Percentiles rank a stretch among this genome's conserved stretches.
Evolutionary conservation across 306 rosid genomes (phyloP).

Genomic region (Nissolia schottii): DNA sequence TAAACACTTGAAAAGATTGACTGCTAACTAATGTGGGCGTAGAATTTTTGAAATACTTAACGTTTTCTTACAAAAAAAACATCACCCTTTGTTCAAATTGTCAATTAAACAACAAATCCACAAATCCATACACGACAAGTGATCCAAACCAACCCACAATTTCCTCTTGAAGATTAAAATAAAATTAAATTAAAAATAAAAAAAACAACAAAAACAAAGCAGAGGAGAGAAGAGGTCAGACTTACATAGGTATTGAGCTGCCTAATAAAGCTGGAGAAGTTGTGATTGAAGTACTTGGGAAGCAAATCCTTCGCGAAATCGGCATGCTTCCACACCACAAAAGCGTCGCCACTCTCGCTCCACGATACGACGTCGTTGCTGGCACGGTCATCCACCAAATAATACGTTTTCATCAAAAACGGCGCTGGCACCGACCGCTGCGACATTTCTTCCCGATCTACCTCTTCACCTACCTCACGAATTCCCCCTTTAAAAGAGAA

Average conservation of each 20-base stretch:
- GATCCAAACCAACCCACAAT: neutral
- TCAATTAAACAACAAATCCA: neutral
- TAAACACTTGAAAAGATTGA: too few species aligned
- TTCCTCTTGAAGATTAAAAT: too few species aligned
- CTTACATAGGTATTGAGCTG: constrained; percentile 95
- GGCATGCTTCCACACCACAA: constrained; percentile 78
- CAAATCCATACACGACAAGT: neutral
- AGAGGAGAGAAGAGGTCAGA: neutral
- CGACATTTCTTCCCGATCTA: constrained; percentile 51
- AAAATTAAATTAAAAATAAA: too few species aligned
- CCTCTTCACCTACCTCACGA: constrained; percentile 39
- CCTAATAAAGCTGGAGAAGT: constrained; percentile 96
- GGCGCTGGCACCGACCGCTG: constrained; percentile 74
- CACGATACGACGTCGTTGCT: constrained; percentile 74
- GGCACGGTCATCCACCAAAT: constrained; percentile 59
- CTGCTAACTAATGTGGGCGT: too few species aligned
- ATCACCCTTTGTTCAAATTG: too few species aligned
- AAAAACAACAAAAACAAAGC: too few species aligned
- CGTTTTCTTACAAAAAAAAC: too few species aligned
- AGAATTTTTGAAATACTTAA: too few species aligned
- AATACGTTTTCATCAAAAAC: constrained; percentile 71
- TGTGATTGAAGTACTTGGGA: constrained; percentile 82
- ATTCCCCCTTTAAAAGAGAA: neutral
- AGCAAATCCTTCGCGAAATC: constrained; percentile 79
- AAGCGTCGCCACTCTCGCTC: constrained; percentile 61